These are phyloP conservation scores for Apophysomyces sp. DNA, from an alignment of 371 early-diverging fungal genomes.

Conservation along the genomic window DNA sequence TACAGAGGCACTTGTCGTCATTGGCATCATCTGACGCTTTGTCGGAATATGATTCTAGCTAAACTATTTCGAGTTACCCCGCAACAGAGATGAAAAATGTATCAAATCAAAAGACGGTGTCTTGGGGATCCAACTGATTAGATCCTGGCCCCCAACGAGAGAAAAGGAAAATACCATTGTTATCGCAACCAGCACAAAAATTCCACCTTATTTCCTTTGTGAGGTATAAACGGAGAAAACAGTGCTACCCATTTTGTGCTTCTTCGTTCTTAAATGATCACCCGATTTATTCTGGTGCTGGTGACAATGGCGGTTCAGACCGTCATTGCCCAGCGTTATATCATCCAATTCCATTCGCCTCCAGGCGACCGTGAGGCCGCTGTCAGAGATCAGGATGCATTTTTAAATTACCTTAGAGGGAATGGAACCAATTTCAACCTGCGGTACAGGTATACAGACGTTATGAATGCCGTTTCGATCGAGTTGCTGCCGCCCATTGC, in stretches of 20 bases:
- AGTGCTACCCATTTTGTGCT: not conserved
- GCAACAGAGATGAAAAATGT: not conserved
- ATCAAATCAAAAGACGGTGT: not conserved
- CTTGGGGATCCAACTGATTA: not conserved
- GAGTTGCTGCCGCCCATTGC: not conserved
- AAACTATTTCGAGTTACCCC: not conserved
- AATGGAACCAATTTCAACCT: not conserved
- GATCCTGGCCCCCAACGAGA: not conserved
- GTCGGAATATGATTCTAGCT: not conserved
- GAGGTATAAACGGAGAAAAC: not conserved
- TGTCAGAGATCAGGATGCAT: slow-evolving; percentile 50
- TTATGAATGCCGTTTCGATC: slow-evolving; percentile 14
- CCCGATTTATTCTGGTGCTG: not conserved
- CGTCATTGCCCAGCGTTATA: not conserved
- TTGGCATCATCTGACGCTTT: not conserved
- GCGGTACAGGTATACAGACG: slow-evolving; percentile 10
- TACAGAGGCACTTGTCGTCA: not conserved
- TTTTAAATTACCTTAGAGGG: slow-evolving; percentile 1
- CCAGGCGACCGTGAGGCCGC: slow-evolving; percentile 31
- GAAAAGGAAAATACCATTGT: not conserved
- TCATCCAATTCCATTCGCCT: slow-evolving; percentile 11
- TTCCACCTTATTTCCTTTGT: not conserved
- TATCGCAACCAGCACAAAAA: not conserved
- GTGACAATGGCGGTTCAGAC: not conserved
- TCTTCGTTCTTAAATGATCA: not conserved